Evolutionary conservation across 148 eudicot species (phyloP), one percentile per base, ranked within the genome.

Genomic region (Heliamphora exappendiculata): DNA sequence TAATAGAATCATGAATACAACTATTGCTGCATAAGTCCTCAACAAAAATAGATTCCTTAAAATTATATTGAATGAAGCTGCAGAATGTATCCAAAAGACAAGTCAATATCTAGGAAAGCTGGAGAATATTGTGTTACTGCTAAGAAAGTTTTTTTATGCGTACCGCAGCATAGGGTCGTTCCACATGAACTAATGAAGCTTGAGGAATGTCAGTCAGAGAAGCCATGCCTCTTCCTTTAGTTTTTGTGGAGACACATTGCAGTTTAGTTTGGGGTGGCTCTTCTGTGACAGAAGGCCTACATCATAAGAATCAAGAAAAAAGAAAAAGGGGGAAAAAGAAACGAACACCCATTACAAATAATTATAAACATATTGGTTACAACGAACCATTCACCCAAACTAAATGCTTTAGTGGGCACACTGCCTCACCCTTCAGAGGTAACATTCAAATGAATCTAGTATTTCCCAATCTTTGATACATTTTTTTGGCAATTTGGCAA

Each of bases 131-230:
- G 37, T 64, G 39, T 24, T 51, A 73, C 57, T 67, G 34, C 53
- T 45, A 72, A 78, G 45, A 44, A 65, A 10, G 33, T 58, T 2
- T n/a, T 24, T 47, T 29, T n/a, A 63, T 26, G 68, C 84, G 57
- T 90, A 95, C 98, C 91, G 90, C 94, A 79, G 93, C 94, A 85
- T 89, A 89, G 42, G 98, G 94, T 79, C 91, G 94, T 85, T 95
- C 98, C 28, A 54, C 77, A 70, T 88, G 94, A 82, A 95, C 74
- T 81, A 95, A 81, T 80, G 96, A 86, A 70, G 87, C 80, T 64
- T 81, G 73, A 75, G 88, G 84, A 78, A 91, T 75, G 76, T 91
- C 93, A 49, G 29, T 54, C 73, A 67, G 26, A 80, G 93, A 79
- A 73, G 83, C 72, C 90, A 95, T 89, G 69, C 96, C 97, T 80